A percentile compares a stretch with the other conserved stretches of the same genome.
Conservation (phyloP, 495 filamentous ascomycete genomes). For the Chaetomium cochliodes region DNA sequence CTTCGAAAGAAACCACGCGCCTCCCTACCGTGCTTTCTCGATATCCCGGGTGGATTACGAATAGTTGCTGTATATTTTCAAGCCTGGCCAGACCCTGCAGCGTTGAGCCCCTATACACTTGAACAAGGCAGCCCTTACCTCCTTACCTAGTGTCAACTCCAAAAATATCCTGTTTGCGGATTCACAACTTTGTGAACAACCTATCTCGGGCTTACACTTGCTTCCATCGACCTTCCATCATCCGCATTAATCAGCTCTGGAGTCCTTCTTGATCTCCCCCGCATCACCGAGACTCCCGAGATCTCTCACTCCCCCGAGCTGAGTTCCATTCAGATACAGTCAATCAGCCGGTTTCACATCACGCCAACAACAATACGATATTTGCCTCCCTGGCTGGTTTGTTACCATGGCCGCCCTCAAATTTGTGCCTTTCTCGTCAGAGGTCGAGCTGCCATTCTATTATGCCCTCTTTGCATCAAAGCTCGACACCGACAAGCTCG, state of each 20-base stretch:
- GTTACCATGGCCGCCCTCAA: constrained; percentile 32
- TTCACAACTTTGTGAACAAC: background rate
- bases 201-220: background rate
- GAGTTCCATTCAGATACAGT: background rate
- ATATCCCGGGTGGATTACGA: background rate
- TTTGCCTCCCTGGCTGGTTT: too few species aligned
- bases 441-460: constrained; percentile 95
- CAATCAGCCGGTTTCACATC: constrained; percentile 6
- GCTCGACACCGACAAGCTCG: constrained; percentile 93
- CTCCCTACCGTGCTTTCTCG: too few species aligned
- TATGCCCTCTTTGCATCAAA: constrained; percentile 82
- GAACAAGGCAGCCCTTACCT: background rate
- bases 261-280: background rate
- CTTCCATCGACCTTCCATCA: background rate
- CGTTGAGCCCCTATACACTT: background rate
- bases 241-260: background rate
- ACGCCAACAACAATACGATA: background rate
- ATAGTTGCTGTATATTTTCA: background rate
- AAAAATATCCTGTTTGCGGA: background rate
- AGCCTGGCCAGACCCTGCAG: background rate
- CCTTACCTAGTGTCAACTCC: background rate
- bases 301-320: background rate
- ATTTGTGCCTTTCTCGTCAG: constrained; percentile 85
- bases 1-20: background rate
- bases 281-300: too few species aligned